Evolutionary conservation across 345 rosid species (phyloP).

Genomic region (Ailanthus altissimus): DNA sequence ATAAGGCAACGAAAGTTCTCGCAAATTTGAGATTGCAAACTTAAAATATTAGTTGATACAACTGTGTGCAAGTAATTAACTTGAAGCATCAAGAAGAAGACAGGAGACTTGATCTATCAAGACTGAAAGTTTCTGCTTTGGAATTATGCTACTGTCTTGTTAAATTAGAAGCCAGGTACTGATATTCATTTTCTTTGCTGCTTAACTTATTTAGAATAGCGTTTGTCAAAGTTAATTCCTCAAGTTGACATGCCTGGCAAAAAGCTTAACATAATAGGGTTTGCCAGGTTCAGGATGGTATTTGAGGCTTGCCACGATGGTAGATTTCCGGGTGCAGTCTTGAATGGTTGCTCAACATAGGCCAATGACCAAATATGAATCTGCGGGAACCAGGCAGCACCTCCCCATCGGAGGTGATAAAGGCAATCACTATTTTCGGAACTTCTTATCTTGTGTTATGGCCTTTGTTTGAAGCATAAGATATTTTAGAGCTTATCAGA

Average conservation of each 20-base stretch:
- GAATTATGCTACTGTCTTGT: conserved; percentile 48
- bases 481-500: background rate
- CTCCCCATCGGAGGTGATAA: too few species aligned
- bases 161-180: conserved; percentile 18
- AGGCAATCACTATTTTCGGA: too few species aligned
- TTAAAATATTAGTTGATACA: conserved; percentile 52
- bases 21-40: conserved; percentile 42
- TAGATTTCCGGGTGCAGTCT: background rate
- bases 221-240: background rate
- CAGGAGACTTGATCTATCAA: conserved; percentile 66
- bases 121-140: conserved; percentile 66
- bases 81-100: conserved; percentile 69
- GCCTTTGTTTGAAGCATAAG: background rate
- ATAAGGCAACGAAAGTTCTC: conserved; percentile 66
- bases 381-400: too few species aligned
- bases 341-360: background rate
- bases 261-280: background rate
- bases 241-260: background rate
- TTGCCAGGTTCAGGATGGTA: background rate
- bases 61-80: conserved; percentile 60
- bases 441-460: too few species aligned
- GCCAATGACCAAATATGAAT: background rate
- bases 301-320: background rate
- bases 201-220: background rate
- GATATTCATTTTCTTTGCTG: background rate